These are phyloP conservation scores for Mucor circinelloides DNA, from an alignment of 371 early-diverging fungal species.

Conservation along the genomic window DNA sequence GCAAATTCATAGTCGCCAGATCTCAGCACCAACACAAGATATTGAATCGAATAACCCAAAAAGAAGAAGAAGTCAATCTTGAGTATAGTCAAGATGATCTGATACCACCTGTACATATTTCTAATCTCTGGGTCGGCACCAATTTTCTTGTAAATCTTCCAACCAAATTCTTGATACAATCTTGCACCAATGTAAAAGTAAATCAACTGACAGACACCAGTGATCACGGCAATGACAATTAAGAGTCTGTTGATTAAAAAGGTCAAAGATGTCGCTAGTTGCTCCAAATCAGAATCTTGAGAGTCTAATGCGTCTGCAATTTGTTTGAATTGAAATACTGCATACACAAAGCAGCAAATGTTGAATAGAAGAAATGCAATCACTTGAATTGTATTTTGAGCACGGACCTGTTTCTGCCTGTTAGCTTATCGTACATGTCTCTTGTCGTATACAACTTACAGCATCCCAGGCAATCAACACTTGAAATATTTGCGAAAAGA, in stretches of 20 bases:
- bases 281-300: conserved; percentile 3
- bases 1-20: conserved; percentile 76
- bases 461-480: conserved; percentile 76
- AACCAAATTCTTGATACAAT: conserved; percentile 86
- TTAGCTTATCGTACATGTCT: background rate
- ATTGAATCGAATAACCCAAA: conserved; percentile 87
- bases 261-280: conserved; percentile 9
- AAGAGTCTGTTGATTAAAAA: conserved; percentile 34
- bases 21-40: conserved; percentile 75
- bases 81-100: conserved; percentile 82
- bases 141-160: conserved; percentile 33
- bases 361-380: conserved; percentile 84
- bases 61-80: conserved; percentile 91
- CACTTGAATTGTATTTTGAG: conserved; percentile 88
- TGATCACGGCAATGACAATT: conserved; percentile 47
- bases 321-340: conserved; percentile 71
- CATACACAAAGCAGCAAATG: conserved; percentile 75
- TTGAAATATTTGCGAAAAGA: conserved; percentile 74
- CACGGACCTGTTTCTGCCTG: conserved; percentile 56
- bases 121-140: conserved; percentile 61
- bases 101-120: conserved; percentile 80
- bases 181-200: conserved; percentile 46
- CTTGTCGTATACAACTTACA: conserved; percentile 44
- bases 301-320: conserved; percentile 39
- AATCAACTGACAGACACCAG: conserved; percentile 44